Evolutionary conservation across 2,329 filamentous ascomycete species (phyloP).

Genomic region (Ophiocordyceps camponoti-rufipedis): DNA sequence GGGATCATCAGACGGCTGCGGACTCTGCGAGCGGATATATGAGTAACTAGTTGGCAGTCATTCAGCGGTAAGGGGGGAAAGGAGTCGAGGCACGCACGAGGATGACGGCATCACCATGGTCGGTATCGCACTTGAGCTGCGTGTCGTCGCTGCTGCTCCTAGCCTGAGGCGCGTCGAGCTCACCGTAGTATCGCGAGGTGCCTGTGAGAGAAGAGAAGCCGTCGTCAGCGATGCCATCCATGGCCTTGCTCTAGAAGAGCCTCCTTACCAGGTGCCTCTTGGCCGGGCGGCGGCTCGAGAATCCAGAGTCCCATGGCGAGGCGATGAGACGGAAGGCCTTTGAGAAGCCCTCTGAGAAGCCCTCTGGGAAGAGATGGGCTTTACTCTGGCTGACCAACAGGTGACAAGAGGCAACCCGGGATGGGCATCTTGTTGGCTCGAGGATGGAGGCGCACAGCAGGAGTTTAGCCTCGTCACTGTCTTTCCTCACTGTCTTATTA

Average conservation of each 20-base stretch:
- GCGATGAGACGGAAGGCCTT: neutral
- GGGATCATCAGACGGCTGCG: conserved; percentile 78
- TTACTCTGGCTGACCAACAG: no score
- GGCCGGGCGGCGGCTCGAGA: conserved; percentile 45
- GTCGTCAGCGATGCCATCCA: neutral
- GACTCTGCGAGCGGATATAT: conserved; percentile 21
- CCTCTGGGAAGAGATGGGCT: no score
- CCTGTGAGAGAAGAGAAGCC: conserved; percentile 16
- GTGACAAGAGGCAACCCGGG: no score
- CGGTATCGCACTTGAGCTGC: conserved; percentile 54
- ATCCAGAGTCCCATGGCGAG: conserved; percentile 40
- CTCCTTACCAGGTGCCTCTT: conserved; percentile 51
- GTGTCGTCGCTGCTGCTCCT: conserved; percentile 15
- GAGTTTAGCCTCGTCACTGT: no score
- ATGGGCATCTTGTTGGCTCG: no score
- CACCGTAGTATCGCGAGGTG: conserved; percentile 47
- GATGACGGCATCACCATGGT: conserved; percentile 50
- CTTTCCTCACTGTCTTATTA: no score
- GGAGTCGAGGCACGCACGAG: conserved; percentile 35
- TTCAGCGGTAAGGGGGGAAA: no score
- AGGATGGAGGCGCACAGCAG: no score
- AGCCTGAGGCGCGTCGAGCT: conserved; percentile 28
- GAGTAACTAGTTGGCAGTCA: no score
- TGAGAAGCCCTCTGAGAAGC: no score
- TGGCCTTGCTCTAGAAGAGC: no score